Conservation (phyloP, 2,329 filamentous ascomycete species). For the Fusarium sp. region DNA sequence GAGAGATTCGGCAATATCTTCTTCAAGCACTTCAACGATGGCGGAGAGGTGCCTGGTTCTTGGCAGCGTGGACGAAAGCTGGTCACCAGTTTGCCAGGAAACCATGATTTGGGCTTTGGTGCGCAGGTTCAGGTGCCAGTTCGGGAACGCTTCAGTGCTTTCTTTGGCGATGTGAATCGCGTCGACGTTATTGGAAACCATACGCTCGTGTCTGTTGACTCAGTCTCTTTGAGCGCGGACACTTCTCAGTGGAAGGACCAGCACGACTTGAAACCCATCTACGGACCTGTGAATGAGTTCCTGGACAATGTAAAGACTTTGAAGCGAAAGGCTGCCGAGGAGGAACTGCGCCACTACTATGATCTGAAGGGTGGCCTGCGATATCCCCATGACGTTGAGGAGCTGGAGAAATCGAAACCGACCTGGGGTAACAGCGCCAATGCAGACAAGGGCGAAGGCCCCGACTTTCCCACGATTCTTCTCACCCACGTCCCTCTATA, state of each 20-base stretch:
- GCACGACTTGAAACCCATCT: conserved; percentile 74
- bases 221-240: conserved; percentile 86
- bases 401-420: conserved; percentile 64
- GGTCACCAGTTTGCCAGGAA: conserved; percentile 89
- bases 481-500: conserved; percentile 94
- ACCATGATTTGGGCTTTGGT: conserved; percentile 95
- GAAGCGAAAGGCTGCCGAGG: conserved; percentile 78
- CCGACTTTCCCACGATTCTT: conserved; percentile 87
- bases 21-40: conserved; percentile 76
- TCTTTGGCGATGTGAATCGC: conserved; percentile 92
- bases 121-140: conserved; percentile 86
- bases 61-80: conserved; percentile 81
- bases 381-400: conserved; percentile 73
- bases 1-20: conserved; percentile 89
- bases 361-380: conserved; percentile 70
- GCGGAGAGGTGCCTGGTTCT: conserved; percentile 66
- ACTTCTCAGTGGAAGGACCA: conserved; percentile 66
- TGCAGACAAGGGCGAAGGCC: conserved; percentile 61
- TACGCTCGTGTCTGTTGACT: conserved; percentile 92
- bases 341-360: conserved; percentile 76
- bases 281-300: conserved; percentile 83
- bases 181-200: conserved; percentile 96
- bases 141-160: conserved; percentile 85
- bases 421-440: conserved; percentile 45
- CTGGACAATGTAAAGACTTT: conserved; percentile 75